Evolutionary conservation across 805 yeast species (phyloP).

Genomic region (Kuraishia capsulata): DNA sequence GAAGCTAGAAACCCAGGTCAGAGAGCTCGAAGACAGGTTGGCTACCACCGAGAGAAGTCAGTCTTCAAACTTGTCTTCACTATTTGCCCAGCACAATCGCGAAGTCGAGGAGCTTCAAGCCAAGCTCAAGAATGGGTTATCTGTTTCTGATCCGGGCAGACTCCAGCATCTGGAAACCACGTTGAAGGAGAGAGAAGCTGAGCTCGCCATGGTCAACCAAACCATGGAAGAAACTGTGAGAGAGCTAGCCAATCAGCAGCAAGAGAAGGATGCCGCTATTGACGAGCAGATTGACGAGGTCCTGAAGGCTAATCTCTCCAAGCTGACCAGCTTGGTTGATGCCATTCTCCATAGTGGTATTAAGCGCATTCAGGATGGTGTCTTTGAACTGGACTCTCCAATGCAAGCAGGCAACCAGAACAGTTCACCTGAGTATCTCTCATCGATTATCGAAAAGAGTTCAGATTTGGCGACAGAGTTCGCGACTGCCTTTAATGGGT

Average conservation of each 20-base stretch:
- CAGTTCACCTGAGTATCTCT: conserved; percentile 59
- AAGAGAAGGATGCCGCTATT: conserved; percentile 40
- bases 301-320: conserved; percentile 35
- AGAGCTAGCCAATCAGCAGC: conserved; percentile 42
- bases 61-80: conserved; percentile 50
- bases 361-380: conserved; percentile 62
- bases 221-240: conserved; percentile 64
- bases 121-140: conserved; percentile 20
- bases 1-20: conserved; percentile 50
- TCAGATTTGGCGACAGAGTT: conserved; percentile 70
- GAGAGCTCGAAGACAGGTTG: conserved; percentile 49
- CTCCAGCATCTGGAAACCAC: conserved; percentile 28
- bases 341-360: conserved; percentile 63
- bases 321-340: conserved; percentile 50
- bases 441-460: conserved; percentile 62
- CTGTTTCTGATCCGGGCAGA: conserved; percentile 10
- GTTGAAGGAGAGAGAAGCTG: conserved; percentile 64
- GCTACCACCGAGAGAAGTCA: conserved; percentile 54
- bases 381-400: conserved; percentile 65
- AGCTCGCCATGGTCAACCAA: conserved; percentile 69
- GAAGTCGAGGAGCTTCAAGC: conserved; percentile 47
- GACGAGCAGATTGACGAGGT: conserved; percentile 53
- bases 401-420: conserved; percentile 77
- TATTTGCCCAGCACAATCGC: conserved; percentile 51
- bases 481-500: conserved; percentile 66